Base-by-base conservation (phyloP, 331 rosid species). In the Pyracantha coccinea region DNA sequence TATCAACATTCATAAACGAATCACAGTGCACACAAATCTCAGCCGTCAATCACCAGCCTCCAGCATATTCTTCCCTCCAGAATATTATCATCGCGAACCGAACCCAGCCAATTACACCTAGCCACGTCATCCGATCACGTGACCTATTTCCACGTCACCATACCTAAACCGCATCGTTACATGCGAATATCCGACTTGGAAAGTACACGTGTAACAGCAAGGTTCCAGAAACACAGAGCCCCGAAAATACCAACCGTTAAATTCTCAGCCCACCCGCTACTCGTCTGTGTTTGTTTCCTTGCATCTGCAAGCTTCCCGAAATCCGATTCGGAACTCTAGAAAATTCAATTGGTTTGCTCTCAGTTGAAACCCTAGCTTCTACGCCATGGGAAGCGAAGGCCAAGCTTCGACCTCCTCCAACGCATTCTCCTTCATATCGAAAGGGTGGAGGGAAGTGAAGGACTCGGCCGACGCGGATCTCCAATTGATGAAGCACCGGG, bases 391-490 rank as follows among this genome's bases (percentile, higher is more conserved):
- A 14, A 66, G 78, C 73, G 83, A 71, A 8, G 82, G 80, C 31
- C 90, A 81, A 55, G 84, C 89, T 53, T 71, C 89, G 53, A 35
- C 87, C 10, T 82, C 93, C 19, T 60, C 97, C 15, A 79, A 75
- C 81, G 96, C 98, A 32, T 89, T 92, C 68, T 90, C 99, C 38
- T 92, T 95, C 68, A 60, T 95, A 9, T 90, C 97, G 17, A 95
- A 92, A 74, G 99, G 99, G 1, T 92, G 96, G 99, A 77, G 91
- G 57, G 99, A 92, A 77, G 97, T 94, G 78, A 91, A 93, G 12
- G 90, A 92, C 85, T 94, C 99, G 33, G 96, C 99, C 1, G 96
- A 94, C 53, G 99, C 99, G 73, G 99, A 95, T 88, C 88, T 95
- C 74, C 96, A 82, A 0, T 53, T 92, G 74, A 90, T 95, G 89